phyloP scores from a whole-genome alignment of 768 basidiomycete genomes.

The Daedalea quercina region DNA sequence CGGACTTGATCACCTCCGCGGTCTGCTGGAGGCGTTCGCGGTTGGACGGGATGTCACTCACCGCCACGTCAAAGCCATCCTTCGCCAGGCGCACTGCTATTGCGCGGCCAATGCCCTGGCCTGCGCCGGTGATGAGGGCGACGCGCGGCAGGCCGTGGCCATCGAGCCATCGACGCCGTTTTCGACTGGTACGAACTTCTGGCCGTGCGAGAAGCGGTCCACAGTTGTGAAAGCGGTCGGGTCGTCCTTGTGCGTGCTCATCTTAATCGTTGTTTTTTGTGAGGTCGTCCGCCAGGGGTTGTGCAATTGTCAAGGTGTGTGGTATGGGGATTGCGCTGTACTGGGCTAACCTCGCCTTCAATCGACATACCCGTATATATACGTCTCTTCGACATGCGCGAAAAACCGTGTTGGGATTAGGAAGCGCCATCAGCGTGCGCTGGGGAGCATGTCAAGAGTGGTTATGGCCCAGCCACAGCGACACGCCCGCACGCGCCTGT shows the following conservation, averaged over 20 bases:
- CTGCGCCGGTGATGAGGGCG: conserved; percentile 5
- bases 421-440: too few species aligned
- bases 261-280: background rate
- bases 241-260: background rate
- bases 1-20: conserved; percentile 10
- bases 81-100: conserved; percentile 21
- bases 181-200: background rate
- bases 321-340: too few species aligned
- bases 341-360: too few species aligned
- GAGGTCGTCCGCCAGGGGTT: background rate
- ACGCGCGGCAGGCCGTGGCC: background rate
- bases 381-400: too few species aligned
- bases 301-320: too few species aligned
- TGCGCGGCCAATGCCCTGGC: conserved; percentile 18
- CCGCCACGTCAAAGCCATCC: conserved; percentile 16
- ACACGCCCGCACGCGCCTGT: too few species aligned
- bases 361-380: too few species aligned
- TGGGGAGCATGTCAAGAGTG: too few species aligned
- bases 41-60: conserved; percentile 18
- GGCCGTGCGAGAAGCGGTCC: background rate
- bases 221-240: background rate
- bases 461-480: too few species aligned
- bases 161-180: background rate
- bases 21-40: conserved; percentile 6
- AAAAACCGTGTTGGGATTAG: too few species aligned